These are phyloP conservation scores for Suillus americanus DNA, from an alignment of 768 basidiomycete species.

Conservation along the genomic window DNA sequence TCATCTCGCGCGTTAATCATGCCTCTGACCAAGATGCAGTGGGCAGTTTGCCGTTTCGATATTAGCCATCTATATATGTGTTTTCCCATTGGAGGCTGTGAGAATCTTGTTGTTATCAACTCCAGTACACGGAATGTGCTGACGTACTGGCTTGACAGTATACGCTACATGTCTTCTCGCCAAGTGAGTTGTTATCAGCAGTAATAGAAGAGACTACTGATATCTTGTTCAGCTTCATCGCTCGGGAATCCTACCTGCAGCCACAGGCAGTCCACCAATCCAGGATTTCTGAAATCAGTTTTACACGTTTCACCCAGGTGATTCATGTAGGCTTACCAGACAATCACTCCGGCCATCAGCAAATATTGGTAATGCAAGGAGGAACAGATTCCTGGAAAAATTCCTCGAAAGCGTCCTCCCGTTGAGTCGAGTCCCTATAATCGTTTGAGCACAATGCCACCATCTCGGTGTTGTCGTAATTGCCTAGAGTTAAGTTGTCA, in stretches of 20 bases:
- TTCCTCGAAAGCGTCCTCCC: background rate
- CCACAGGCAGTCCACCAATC: background rate
- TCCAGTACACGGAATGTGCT: background rate
- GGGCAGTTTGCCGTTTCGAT: slow-evolving; percentile 19
- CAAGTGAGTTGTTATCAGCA: slow-evolving; percentile 18
- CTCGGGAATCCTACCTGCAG: slow-evolving; percentile 28
- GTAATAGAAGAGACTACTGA: background rate
- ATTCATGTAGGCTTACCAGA: background rate
- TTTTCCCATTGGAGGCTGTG: slow-evolving; percentile 27
- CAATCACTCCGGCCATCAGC: background rate
- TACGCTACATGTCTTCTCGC: slow-evolving; percentile 29
- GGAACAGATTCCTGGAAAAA: background rate
- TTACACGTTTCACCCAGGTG: background rate
- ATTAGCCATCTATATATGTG: slow-evolving; percentile 19
- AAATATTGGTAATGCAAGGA: background rate
- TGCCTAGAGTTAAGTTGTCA: background rate
- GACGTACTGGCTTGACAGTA: slow-evolving; percentile 13
- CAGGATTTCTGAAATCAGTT: background rate
- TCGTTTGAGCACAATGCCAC: background rate
- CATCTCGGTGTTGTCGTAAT: background rate
- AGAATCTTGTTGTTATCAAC: slow-evolving; percentile 6
- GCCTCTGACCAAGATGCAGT: slow-evolving; percentile 13
- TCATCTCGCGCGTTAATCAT: background rate
- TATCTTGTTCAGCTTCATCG: slow-evolving; percentile 18
- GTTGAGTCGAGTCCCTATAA: background rate